phyloP scores from a whole-genome alignment of 2,329 filamentous ascomycete species.

The Emergomyces pasteurianus region DNA sequence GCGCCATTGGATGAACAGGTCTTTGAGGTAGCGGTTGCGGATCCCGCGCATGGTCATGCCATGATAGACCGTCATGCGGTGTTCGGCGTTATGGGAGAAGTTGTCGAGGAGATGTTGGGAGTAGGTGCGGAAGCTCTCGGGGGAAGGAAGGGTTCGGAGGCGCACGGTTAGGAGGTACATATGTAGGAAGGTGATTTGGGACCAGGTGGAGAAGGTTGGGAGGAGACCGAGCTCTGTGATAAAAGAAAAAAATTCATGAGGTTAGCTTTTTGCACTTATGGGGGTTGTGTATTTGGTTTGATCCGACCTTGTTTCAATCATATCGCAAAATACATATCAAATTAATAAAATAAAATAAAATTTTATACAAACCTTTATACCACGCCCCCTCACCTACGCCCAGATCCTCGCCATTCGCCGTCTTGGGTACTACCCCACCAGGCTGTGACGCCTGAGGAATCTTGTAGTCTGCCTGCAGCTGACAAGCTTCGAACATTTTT shows the following conservation, averaged over 20 bases:
- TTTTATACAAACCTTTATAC: conserved; percentile 55
- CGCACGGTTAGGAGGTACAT: conserved; percentile 84
- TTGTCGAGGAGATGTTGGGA: conserved; percentile 88
- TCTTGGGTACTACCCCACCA: conserved; percentile 55
- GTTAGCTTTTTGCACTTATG: neutral
- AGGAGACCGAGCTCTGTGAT: conserved; percentile 64
- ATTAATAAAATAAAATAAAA: neutral
- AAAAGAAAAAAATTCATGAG: neutral
- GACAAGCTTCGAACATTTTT: conserved; percentile 63
- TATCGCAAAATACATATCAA: neutral
- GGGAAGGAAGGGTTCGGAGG: conserved; percentile 60
- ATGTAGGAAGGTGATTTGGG: conserved; percentile 90
- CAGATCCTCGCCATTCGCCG: conserved; percentile 69
- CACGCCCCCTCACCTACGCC: conserved; percentile 65
- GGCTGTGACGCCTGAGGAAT: conserved; percentile 58
- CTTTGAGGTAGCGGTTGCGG: conserved; percentile 58
- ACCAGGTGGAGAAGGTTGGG: conserved; percentile 91
- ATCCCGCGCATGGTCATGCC: conserved; percentile 41
- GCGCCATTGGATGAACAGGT: conserved; percentile 87
- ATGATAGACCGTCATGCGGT: conserved; percentile 50
- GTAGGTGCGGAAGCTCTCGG: conserved; percentile 58
- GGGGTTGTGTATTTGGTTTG: neutral
- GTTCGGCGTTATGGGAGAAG: conserved; percentile 58
- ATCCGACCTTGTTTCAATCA: neutral
- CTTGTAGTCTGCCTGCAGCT: conserved; percentile 60